Percentiles rank a stretch among this genome's conserved stretches.
These are phyloP conservation scores for Barnettozyma salicaria DNA, from an alignment of 805 yeast genomes.

Conservation along the genomic window DNA sequence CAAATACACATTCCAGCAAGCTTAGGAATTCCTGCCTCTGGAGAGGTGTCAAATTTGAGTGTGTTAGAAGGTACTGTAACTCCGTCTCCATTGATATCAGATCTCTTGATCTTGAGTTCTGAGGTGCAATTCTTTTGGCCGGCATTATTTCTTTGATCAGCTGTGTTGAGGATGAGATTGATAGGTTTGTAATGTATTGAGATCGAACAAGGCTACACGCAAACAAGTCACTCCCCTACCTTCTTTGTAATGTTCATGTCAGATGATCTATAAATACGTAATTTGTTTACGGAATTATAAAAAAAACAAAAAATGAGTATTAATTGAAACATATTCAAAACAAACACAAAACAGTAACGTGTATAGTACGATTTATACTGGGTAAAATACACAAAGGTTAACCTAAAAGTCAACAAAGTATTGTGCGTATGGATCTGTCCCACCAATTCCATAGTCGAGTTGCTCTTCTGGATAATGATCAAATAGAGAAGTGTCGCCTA, in stretches of 20 bases:
- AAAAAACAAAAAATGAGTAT: too few species aligned
- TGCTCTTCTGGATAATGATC: conserved; percentile 83
- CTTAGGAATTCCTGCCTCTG: conserved; percentile 21
- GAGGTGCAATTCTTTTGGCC: conserved; percentile 1
- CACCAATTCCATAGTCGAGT: conserved; percentile 72
- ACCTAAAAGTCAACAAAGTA: conserved; percentile 53
- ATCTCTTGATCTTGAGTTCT: conserved; percentile 22
- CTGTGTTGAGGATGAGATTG: conserved; percentile 16
- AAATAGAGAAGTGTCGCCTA: conserved; percentile 82
- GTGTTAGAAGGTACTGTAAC: conserved; percentile 20
- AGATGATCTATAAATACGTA: too few species aligned
- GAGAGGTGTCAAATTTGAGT: conserved; percentile 11
- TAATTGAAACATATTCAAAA: neutral
- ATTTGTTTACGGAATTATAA: too few species aligned
- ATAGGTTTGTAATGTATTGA: too few species aligned
- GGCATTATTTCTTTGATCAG: too few species aligned
- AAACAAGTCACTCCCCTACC: too few species aligned
- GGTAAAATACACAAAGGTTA: neutral
- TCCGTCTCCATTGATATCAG: conserved; percentile 30
- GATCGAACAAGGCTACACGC: too few species aligned
- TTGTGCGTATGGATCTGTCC: conserved; percentile 67
- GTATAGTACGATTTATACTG: too few species aligned
- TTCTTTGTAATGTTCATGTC: too few species aligned
- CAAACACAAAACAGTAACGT: neutral
- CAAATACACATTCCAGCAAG: conserved; percentile 23